A percentile compares a stretch with the other conserved stretches of the same genome.
Conservation (phyloP, 2,329 filamentous ascomycete species). For the Colletotrichum caudatum region DNA sequence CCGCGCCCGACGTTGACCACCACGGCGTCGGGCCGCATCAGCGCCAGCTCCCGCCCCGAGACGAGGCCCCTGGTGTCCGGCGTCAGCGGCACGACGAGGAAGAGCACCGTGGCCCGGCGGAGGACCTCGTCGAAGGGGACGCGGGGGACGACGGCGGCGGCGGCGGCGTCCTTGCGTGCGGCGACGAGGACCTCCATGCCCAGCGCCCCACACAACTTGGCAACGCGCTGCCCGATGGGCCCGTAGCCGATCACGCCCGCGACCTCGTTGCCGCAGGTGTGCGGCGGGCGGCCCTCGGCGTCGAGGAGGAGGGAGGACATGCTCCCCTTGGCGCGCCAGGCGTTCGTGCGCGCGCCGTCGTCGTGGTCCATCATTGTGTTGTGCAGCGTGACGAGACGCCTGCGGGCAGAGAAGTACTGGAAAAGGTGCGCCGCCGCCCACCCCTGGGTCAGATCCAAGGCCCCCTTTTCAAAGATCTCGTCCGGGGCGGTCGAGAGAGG, state of each 20-base stretch:
- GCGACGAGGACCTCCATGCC: constrained; percentile 46
- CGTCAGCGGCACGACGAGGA: constrained; percentile 45
- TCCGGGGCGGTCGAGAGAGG: background rate
- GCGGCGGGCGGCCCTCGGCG: constrained; percentile 44
- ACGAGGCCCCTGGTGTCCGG: constrained; percentile 44
- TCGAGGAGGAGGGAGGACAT: constrained; percentile 42
- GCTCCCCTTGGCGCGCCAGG: constrained; percentile 41
- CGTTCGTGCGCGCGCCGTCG: constrained; percentile 28
- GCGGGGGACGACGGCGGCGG: constrained; percentile 5
- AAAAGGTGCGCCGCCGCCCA: background rate
- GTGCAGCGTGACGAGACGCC: constrained; percentile 43
- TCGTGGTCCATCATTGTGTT: constrained; percentile 42
- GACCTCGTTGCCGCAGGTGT: constrained; percentile 46
- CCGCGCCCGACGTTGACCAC: constrained; percentile 50
- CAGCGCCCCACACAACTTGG: constrained; percentile 42
- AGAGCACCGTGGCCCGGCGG: constrained; percentile 44
- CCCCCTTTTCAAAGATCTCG: background rate
- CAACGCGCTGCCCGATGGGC: constrained; percentile 45
- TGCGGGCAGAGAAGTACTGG: constrained; percentile 44
- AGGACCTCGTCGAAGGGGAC: constrained; percentile 44
- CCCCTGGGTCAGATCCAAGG: background rate
- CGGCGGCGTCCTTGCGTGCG: constrained; percentile 41
- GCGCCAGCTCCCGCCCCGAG: constrained; percentile 39
- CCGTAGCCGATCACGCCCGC: constrained; percentile 48
- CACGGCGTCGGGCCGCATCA: constrained; percentile 45